phyloP scores from a whole-genome alignment of 1,284 basidiomycete genomes.

The Malassezia japonica region DNA sequence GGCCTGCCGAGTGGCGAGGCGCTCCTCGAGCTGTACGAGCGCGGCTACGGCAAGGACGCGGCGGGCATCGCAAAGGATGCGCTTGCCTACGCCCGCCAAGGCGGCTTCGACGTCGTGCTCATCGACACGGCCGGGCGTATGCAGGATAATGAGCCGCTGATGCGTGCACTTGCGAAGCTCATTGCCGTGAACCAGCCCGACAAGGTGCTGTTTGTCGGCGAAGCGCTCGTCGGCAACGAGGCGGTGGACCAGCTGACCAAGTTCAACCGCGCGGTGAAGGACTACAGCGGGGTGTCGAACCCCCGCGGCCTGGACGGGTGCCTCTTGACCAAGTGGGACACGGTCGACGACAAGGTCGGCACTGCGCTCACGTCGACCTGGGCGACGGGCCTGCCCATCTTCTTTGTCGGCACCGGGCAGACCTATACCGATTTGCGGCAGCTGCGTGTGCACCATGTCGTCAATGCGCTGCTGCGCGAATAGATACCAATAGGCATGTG shows the following conservation, averaged over 20 bases:
- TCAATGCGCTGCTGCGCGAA: conserved; percentile 43
- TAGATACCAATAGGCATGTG: conserved; percentile 12
- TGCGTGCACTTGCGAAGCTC: conserved; percentile 44
- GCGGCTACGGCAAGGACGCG: conserved; percentile 96
- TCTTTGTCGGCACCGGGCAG: conserved; percentile 45
- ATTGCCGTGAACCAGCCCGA: conserved; percentile 44
- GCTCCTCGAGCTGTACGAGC: conserved; percentile 79
- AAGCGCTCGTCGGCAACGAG: conserved; percentile 48
- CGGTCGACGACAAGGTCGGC: conserved; percentile 46
- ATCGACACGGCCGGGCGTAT: conserved; percentile 48
- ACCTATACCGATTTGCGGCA: conserved; percentile 47
- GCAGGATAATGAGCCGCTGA: conserved; percentile 49
- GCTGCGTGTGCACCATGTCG: conserved; percentile 43
- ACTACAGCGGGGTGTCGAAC: conserved; percentile 42
- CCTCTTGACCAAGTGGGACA: conserved; percentile 47
- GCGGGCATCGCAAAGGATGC: conserved; percentile 95
- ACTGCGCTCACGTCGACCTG: conserved; percentile 42
- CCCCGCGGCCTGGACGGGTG: conserved; percentile 44
- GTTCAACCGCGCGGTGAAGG: conserved; percentile 43
- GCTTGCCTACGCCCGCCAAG: conserved; percentile 52
- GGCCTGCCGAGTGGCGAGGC: conserved; percentile 14
- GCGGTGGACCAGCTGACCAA: conserved; percentile 46
- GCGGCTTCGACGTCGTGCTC: conserved; percentile 43
- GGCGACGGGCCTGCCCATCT: conserved; percentile 45
- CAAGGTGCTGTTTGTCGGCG: conserved; percentile 48